Conservation (phyloP, 116 monocot genomes). For the Posidonia oceanica region DNA sequence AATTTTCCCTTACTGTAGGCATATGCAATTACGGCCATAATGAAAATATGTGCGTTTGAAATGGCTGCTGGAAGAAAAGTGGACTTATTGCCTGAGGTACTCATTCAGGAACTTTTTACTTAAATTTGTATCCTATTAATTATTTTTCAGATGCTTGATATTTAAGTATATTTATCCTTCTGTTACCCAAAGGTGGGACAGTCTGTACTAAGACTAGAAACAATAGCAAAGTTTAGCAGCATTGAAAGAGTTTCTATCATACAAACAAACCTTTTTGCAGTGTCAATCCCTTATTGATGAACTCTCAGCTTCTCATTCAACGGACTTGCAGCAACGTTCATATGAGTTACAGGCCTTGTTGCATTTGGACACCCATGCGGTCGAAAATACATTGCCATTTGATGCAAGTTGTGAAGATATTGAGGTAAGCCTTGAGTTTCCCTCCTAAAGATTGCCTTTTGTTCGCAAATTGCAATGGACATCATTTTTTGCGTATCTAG, state of each 20-base stretch:
- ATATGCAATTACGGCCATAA: slow-evolving; percentile 82
- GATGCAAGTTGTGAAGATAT: slow-evolving; percentile 99
- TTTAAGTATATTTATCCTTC: not conserved
- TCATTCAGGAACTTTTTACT: not conserved
- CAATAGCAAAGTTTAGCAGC: no score
- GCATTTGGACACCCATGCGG: slow-evolving; percentile 40
- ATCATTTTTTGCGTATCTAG: no score
- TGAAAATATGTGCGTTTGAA: slow-evolving; percentile 93
- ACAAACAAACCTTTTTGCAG: slow-evolving; percentile 29
- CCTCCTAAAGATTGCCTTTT: not conserved
- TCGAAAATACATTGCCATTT: slow-evolving; percentile 68
- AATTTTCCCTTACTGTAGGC: slow-evolving; percentile 37
- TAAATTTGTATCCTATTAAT: no score
- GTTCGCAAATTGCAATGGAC: no score
- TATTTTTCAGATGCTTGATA: not conserved
- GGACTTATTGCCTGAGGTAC: slow-evolving; percentile 89
- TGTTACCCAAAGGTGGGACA: no score
- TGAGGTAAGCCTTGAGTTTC: slow-evolving; percentile 36
- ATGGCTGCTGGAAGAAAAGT: slow-evolving; percentile 80
- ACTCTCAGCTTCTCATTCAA: slow-evolving; percentile 89
- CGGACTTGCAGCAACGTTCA: slow-evolving; percentile 93
- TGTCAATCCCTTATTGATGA: slow-evolving; percentile 88
- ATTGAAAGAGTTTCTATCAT: not conserved
- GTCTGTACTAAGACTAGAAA: no score
- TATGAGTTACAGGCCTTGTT: slow-evolving; percentile 84